phyloP scores from a whole-genome alignment of 78 protist genomes.

The Dictyostelium firmibasis region DNA sequence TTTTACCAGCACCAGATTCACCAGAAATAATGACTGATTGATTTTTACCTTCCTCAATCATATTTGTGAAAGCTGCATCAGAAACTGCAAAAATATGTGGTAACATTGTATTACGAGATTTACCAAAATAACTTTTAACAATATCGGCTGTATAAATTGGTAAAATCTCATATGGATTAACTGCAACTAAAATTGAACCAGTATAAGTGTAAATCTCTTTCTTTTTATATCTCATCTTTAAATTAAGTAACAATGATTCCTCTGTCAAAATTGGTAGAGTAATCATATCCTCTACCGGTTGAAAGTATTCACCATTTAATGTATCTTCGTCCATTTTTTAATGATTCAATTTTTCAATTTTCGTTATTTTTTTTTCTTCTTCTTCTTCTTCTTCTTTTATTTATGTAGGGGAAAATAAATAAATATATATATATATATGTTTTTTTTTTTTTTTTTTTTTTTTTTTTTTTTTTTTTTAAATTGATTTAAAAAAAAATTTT shows the following conservation, averaged over 20 bases:
- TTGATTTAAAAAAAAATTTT: background rate
- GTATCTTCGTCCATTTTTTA: background rate
- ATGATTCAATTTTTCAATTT: no score
- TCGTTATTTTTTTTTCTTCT: no score
- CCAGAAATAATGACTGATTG: constrained; percentile 85
- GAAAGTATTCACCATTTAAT: background rate
- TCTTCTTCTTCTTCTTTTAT: background rate
- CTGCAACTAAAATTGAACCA: constrained; percentile 88
- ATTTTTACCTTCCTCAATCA: constrained; percentile 80
- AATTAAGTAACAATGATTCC: constrained; percentile 79
- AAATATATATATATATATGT: background rate
- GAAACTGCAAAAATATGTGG: constrained; percentile 93
- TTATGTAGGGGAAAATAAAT: background rate
- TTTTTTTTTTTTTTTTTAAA: background rate
- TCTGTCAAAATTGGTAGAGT: constrained; percentile 81
- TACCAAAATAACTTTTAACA: constrained; percentile 84
- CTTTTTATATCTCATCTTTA: constrained; percentile 71
- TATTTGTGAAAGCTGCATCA: constrained; percentile 89
- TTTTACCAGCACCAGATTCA: constrained; percentile 97
- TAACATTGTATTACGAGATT: constrained; percentile 65
- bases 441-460: background rate
- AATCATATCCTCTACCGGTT: constrained; percentile 89
- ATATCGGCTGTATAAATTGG: constrained; percentile 89
- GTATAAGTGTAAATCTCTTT: constrained; percentile 87
- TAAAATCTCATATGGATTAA: constrained; percentile 92